Base-by-base conservation (phyloP, 106 monocot species). In the Posidonia australis region DNA sequence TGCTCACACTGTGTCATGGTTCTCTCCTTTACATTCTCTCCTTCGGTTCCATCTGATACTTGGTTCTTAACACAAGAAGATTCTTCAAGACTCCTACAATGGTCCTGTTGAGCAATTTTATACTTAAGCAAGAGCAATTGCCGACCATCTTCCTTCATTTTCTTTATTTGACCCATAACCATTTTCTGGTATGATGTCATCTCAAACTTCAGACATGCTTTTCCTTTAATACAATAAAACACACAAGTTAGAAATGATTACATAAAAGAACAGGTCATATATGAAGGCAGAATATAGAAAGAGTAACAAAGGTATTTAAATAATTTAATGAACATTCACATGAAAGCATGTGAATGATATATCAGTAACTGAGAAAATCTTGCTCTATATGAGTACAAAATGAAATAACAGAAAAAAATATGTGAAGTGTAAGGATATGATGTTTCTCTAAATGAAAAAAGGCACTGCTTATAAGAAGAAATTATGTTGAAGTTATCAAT, bases 71-170 rank as follows among this genome's bases (percentile, higher is more conserved):
- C 45, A 5, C 62, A 73, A 46, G 79, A 48, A 26, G 74, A 66
- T 56, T 84, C 77, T 72, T 94, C 77, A 64, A 86, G 79, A 49
- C 54, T 83, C 70, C 82, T 86, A 10, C 60, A 65, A 1, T 65
- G 66, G 46, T 77, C 68, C 58, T 83, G 75, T 58, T 78, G 84
- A 51, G 73, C 75, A 66, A 71, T 55, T 46, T 77, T 76, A 46
- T 75, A 77, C 62, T 76, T 77, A 18, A 71, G 58, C 54, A 67
- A 86, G 52, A 29, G 58, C 20, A 89, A 64, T 29, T 76, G 72
- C 67, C 80, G 86, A 64, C 82, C 89, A 54, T 89, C 82, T 71
- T 89, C 86, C 66, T 67, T 80, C 89, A 89, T 94, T 68, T 89
- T 74, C 52, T 76, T 83, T 73, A 94, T 79, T 16, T 79, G 89